Conservation (phyloP, 2,329 filamentous ascomycete species). For the Cadophora sp. region DNA sequence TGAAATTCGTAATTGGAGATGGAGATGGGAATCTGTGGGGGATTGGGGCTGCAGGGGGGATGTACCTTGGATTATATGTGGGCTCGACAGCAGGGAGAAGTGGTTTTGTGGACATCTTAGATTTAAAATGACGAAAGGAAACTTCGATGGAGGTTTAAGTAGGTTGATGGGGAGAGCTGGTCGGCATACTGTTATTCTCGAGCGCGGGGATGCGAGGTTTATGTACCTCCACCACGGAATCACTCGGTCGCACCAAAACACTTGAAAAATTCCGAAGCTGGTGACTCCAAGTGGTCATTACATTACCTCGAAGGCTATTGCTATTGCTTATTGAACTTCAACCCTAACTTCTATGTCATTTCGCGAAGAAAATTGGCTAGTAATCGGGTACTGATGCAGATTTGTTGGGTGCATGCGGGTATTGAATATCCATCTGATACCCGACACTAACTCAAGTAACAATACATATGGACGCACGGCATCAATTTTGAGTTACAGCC, state of each 20-base stretch:
- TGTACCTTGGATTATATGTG: constrained; percentile 23
- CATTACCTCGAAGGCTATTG: not conserved
- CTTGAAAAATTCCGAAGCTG: not conserved
- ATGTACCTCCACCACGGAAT: not conserved
- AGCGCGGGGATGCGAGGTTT: not conserved
- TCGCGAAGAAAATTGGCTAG: not conserved
- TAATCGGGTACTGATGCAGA: not conserved
- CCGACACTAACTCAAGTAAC: not conserved
- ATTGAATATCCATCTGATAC: not conserved
- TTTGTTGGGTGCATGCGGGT: not conserved
- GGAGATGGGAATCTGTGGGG: not conserved
- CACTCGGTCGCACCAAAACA: not conserved
- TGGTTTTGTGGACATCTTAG: constrained; percentile 13
- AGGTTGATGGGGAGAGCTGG: not conserved
- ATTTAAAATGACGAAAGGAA: not conserved
- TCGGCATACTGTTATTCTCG: not conserved
- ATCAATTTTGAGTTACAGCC: too few relatives aligned
- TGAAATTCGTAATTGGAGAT: not conserved
- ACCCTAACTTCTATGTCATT: not conserved
- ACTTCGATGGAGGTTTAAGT: too few relatives aligned
- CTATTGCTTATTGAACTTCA: not conserved
- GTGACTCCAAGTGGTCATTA: not conserved
- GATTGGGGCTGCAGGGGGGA: constrained; percentile 8
- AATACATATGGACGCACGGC: not conserved
- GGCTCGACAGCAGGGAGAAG: constrained; percentile 20